Evolutionary conservation across 1,284 basidiomycete genomes (phyloP).

Genomic region (Fomitopsis pinicola): DNA sequence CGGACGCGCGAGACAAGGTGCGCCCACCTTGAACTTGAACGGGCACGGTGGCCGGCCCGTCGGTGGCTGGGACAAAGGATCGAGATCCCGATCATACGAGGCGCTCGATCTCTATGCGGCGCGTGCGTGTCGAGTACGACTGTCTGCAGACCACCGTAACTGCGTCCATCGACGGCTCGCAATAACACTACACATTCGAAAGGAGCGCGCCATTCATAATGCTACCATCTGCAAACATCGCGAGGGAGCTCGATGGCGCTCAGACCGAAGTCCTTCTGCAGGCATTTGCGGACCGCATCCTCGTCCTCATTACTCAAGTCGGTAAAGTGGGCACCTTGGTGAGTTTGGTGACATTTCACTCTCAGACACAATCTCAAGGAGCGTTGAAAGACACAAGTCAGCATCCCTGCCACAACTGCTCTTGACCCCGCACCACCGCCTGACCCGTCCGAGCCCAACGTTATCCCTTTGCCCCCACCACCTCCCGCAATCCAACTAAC

Average conservation of each 20-base stretch:
- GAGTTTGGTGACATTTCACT: constrained; percentile 19
- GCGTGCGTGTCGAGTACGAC: background rate
- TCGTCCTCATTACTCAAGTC: constrained; percentile 83
- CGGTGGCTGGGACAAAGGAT: background rate
- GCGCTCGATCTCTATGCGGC: background rate
- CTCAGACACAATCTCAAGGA: background rate
- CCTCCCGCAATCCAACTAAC: constrained; percentile 72
- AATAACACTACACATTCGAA: background rate
- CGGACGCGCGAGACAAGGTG: no score
- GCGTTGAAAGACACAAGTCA: constrained; percentile 71
- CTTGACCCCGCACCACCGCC: constrained; percentile 42
- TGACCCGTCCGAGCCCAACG: constrained; percentile 33
- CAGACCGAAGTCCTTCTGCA: constrained; percentile 77
- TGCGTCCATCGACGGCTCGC: background rate
- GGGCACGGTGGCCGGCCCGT: no score
- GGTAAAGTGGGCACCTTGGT: constrained; percentile 87
- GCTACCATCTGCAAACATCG: constrained; percentile 31
- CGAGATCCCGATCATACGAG: background rate
- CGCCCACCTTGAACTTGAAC: no score
- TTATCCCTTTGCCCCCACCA: constrained; percentile 54
- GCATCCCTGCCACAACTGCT: constrained; percentile 63
- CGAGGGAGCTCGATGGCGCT: constrained; percentile 48
- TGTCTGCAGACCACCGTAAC: no score
- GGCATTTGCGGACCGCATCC: constrained; percentile 69
- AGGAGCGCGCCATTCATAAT: constrained; percentile 7